These are phyloP conservation scores for Hypoxylon rubiginosum DNA, from an alignment of 2,329 filamentous ascomycete genomes.

Conservation along the genomic window DNA sequence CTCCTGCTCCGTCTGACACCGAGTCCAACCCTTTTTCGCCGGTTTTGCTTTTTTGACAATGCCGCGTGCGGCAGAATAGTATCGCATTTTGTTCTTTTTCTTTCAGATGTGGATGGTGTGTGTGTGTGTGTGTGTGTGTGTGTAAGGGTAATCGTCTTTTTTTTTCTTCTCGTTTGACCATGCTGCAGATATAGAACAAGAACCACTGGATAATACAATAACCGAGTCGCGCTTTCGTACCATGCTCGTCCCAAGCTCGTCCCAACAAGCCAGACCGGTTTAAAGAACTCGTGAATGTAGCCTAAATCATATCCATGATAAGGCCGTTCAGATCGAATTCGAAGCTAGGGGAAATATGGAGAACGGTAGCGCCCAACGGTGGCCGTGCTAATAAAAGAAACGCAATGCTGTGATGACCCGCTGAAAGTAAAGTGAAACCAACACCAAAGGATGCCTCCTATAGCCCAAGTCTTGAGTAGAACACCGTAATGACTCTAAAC, in stretches of 20 bases:
- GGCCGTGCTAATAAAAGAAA: slow-evolving; percentile 39
- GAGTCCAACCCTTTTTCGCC: slow-evolving; percentile 34
- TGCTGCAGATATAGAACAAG: slow-evolving; percentile 35
- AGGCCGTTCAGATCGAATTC: slow-evolving; percentile 19
- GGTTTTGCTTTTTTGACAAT: slow-evolving; percentile 34
- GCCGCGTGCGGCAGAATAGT: slow-evolving; percentile 33
- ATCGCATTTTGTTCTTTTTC: slow-evolving; percentile 39
- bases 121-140: neutral
- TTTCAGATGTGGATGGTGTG: slow-evolving; percentile 21
- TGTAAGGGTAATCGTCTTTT: slow-evolving; percentile 39
- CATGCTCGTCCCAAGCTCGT: slow-evolving; percentile 8
- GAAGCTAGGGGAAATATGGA: slow-evolving; percentile 17
- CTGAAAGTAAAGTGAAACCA: slow-evolving; percentile 44
- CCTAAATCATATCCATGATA: slow-evolving; percentile 20
- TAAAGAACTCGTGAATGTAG: slow-evolving; percentile 6
- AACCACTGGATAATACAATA: slow-evolving; percentile 41
- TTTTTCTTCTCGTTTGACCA: slow-evolving; percentile 30
- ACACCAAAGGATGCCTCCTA: slow-evolving; percentile 50
- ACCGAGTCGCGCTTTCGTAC: slow-evolving; percentile 27
- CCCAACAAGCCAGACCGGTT: slow-evolving; percentile 11
- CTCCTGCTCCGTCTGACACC: slow-evolving; percentile 36
- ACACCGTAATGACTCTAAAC: slow-evolving; percentile 49
- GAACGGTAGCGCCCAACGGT: slow-evolving; percentile 37
- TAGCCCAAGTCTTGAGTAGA: slow-evolving; percentile 46
- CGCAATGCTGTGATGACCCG: slow-evolving; percentile 49